phyloP scores from a whole-genome alignment of 768 basidiomycete species.

The Mycena belliarum region DNA sequence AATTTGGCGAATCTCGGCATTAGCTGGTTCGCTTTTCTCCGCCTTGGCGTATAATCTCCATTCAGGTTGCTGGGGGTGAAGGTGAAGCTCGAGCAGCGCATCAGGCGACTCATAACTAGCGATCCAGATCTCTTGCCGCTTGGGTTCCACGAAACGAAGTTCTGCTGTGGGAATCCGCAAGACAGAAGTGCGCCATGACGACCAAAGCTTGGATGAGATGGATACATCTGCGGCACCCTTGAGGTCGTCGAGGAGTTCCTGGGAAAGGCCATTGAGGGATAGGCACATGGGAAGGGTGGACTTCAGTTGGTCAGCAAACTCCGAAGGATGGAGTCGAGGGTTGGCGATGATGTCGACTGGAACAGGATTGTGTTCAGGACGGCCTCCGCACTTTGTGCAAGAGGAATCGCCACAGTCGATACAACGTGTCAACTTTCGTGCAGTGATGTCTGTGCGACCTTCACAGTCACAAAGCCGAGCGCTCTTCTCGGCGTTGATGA shows the following conservation, averaged over 20 bases:
- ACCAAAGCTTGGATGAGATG: slow-evolving; percentile 64
- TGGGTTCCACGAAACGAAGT: slow-evolving; percentile 81
- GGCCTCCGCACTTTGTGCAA: slow-evolving; percentile 85
- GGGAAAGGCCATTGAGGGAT: slow-evolving; percentile 50
- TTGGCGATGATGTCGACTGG: slow-evolving; percentile 51
- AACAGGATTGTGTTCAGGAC: slow-evolving; percentile 81
- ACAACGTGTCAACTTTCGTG: slow-evolving; percentile 66
- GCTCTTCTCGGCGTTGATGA: slow-evolving; percentile 66
- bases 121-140: slow-evolving; percentile 88
- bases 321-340: slow-evolving; percentile 67
- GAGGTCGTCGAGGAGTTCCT: slow-evolving; percentile 52
- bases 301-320: slow-evolving; percentile 79
- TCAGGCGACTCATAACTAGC: slow-evolving; percentile 72
- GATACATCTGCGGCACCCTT: slow-evolving; percentile 38
- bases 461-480: slow-evolving; percentile 89
- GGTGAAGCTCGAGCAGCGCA: slow-evolving; percentile 72
- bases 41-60: slow-evolving; percentile 86
- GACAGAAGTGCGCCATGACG: slow-evolving; percentile 67
- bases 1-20: slow-evolving; percentile 74
- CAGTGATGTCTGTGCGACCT: slow-evolving; percentile 78
- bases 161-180: slow-evolving; percentile 58
- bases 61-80: slow-evolving; percentile 77
- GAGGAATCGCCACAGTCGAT: slow-evolving; percentile 75
- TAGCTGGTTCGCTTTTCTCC: slow-evolving; percentile 66
- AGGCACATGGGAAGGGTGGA: slow-evolving; percentile 87